Conservation (phyloP, 352 stramenopile species). For the Peronospora tabacina region DNA sequence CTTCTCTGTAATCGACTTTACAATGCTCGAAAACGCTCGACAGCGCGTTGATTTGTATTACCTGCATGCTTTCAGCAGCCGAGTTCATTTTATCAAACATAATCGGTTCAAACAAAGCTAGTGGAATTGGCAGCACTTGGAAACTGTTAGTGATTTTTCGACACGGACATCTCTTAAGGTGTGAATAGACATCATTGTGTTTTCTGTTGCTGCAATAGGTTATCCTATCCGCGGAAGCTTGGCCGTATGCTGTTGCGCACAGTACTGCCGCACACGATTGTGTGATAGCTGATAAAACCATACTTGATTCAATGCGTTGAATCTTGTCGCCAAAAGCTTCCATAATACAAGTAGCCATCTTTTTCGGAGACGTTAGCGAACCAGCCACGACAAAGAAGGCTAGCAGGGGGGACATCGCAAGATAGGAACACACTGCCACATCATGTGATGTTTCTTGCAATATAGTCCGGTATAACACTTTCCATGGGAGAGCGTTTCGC, state of each 20-base stretch:
- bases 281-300: slow-evolving; percentile 22
- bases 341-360: slow-evolving; percentile 33
- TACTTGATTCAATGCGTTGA: slow-evolving; percentile 24
- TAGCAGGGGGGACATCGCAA: slow-evolving; percentile 37
- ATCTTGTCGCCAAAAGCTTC: slow-evolving; percentile 33
- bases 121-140: slow-evolving; percentile 22
- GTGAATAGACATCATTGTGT: neutral
- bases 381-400: slow-evolving; percentile 32
- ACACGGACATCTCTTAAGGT: slow-evolving; percentile 21
- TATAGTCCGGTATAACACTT: slow-evolving; percentile 27
- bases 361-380: slow-evolving; percentile 31
- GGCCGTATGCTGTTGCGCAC: slow-evolving; percentile 27
- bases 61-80: slow-evolving; percentile 13
- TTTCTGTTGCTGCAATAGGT: slow-evolving; percentile 4
- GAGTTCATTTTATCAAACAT: slow-evolving; percentile 11
- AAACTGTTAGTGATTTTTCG: slow-evolving; percentile 10
- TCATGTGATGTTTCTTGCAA: slow-evolving; percentile 26
- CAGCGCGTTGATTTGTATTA: slow-evolving; percentile 22
- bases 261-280: slow-evolving; percentile 33
- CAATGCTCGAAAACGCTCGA: slow-evolving; percentile 40
- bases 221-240: slow-evolving; percentile 12
- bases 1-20: slow-evolving; percentile 23
- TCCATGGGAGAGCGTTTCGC: slow-evolving; percentile 39
- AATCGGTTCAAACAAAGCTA: slow-evolving; percentile 28
- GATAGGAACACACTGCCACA: slow-evolving; percentile 23